Percentiles rank a stretch among this genome's conserved stretches.
phyloP scores from a whole-genome alignment of 2,329 filamentous ascomycete species.

The Claviceps purpurea region DNA sequence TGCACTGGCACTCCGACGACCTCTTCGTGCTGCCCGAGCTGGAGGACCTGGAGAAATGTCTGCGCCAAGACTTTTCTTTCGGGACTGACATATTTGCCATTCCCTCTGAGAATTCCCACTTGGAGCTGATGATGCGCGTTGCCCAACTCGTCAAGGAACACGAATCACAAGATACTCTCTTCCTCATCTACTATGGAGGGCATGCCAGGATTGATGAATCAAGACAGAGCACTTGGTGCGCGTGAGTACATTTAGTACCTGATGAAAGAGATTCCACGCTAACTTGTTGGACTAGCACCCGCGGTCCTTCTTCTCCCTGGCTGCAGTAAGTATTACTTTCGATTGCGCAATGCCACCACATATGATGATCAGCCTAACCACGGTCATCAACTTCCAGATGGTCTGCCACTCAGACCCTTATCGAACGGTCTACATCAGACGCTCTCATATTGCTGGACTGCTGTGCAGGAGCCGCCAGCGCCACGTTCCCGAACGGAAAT shows the following conservation, averaged over 20 bases:
- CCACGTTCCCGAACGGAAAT: constrained; percentile 42
- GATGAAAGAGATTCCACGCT: background rate
- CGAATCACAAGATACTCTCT: constrained; percentile 41
- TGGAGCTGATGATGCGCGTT: constrained; percentile 44
- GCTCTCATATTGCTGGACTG: constrained; percentile 46
- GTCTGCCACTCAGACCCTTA: constrained; percentile 46
- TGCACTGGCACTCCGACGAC: constrained; percentile 46
- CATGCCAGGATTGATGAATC: constrained; percentile 47
- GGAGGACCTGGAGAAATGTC: constrained; percentile 40
- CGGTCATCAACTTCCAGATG: constrained; percentile 24
- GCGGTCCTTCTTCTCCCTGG: constrained; percentile 38
- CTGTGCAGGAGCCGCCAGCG: constrained; percentile 46
- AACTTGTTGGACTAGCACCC: constrained; percentile 23
- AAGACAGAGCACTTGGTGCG: constrained; percentile 47
- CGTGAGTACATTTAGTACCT: constrained; percentile 24
- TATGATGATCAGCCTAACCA: background rate
- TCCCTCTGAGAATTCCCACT: constrained; percentile 43
- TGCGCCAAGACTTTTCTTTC: constrained; percentile 42
- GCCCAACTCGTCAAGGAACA: constrained; percentile 43
- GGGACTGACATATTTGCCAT: constrained; percentile 45
- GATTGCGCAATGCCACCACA: background rate
- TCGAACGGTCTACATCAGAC: constrained; percentile 44
- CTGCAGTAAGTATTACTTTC: constrained; percentile 30
- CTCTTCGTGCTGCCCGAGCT: constrained; percentile 45
- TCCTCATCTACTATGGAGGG: constrained; percentile 46